Base-by-base conservation (phyloP, 2,329 filamentous ascomycete species). In the Diaporthe citriasiana region DNA sequence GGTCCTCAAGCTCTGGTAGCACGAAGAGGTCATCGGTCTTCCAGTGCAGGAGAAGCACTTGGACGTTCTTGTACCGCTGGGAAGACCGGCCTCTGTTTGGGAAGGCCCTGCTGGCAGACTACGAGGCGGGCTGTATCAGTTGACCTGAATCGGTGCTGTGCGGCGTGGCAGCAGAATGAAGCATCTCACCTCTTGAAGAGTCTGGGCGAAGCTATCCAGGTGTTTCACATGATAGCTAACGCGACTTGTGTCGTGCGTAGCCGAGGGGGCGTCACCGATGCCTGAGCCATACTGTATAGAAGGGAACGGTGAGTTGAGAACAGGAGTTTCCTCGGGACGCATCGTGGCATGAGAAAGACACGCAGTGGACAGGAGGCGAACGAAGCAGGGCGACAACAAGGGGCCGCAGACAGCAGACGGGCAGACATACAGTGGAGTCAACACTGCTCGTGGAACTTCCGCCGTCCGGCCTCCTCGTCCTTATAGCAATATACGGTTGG, bases 191-290 rank as follows among this genome's bases (percentile, higher is more conserved):
- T 89, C 86, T 83, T 90, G 86, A 35, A 90, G 83, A 42, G 85
- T 86, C 78, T 86, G 84, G 27, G 88, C 88, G 78, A 90, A 90
- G 72, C 86, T 85, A 65, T 86, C 84, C 55, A 90, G 83, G 74
- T 89, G 85, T 80, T 89, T 90, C 69, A 90, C 85, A 79, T 90
- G 89, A 75, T 88, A 90, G 82, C 83, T 89, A 4, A 89, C 87
- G 55, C 89, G 87, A 78, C 88, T 89, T 59, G 86, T 88, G 78
- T 90, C 89, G 78, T 90, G 89, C 19, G 89, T 90, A 27, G 88
- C 82, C 25, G 84, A 79, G 12, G 83, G 82, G 35, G 82, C 80
- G 73, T 85, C 84, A 51, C 82, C 83, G 74, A 80, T 79, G 77
- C 81, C 84, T 27, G 85, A 87, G 77, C 84, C 84, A 77, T 87